These are phyloP conservation scores for Talaromyces verruculosus DNA, from an alignment of 2,329 filamentous ascomycete species.

Conservation along the genomic window DNA sequence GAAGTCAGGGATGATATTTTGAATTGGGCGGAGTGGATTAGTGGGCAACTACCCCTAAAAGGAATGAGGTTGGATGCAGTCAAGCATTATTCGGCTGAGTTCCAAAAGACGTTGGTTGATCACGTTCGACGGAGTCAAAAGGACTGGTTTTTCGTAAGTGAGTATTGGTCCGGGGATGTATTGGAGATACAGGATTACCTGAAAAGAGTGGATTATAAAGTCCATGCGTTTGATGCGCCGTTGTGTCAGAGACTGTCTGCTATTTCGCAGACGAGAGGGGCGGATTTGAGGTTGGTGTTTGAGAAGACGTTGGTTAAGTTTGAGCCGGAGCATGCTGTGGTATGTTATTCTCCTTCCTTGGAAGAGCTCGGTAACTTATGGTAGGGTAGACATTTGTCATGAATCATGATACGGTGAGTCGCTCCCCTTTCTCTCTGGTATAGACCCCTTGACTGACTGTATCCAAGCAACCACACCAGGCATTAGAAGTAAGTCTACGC, in stretches of 20 bases:
- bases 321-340: conserved; percentile 58
- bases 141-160: conserved; percentile 65
- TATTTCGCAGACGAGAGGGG: conserved; percentile 56
- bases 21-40: conserved; percentile 68
- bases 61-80: conserved; percentile 71
- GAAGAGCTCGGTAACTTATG: not conserved
- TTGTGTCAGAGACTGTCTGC: conserved; percentile 67
- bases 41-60: conserved; percentile 58
- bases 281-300: conserved; percentile 65
- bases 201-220: conserved; percentile 57
- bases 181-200: conserved; percentile 59
- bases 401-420: conserved; percentile 32
- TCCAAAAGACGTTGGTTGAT: conserved; percentile 64
- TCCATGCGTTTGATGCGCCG: conserved; percentile 66
- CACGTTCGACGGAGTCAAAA: conserved; percentile 54
- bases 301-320: conserved; percentile 58
- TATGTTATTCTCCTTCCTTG: conserved; percentile 34
- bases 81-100: conserved; percentile 69
- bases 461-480: conserved; percentile 58
- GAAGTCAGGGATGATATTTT: conserved; percentile 66
- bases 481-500: conserved; percentile 51
- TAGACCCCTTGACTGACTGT: not conserved
- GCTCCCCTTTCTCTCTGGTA: too few relatives aligned
- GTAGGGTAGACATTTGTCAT: conserved; percentile 28
- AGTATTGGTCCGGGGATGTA: conserved; percentile 66